Evolutionary conservation across 1,284 basidiomycete genomes (phyloP).

Genomic region (Papiliotrema laurentii): DNA sequence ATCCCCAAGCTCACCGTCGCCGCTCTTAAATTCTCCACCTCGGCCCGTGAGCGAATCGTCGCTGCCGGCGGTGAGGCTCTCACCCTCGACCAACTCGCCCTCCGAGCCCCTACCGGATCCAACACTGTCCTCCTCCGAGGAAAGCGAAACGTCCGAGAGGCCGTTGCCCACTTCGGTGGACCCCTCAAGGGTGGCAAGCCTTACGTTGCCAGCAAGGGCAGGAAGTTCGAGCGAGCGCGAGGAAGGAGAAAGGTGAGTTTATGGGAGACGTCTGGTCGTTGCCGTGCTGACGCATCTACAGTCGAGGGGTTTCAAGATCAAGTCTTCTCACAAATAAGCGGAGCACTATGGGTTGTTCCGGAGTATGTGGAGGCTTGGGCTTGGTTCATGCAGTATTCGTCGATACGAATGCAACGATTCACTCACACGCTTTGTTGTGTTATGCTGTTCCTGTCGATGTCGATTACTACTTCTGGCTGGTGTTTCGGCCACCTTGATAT

Average conservation of each 20-base stretch:
- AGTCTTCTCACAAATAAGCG: constrained; percentile 46
- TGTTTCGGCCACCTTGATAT: no score
- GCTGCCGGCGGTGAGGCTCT: constrained; percentile 92
- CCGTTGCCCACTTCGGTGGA: constrained; percentile 89
- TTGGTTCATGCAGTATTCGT: constrained; percentile 1
- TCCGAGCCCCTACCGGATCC: constrained; percentile 86
- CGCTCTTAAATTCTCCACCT: constrained; percentile 89
- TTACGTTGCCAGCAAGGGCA: constrained; percentile 85
- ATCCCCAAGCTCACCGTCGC: constrained; percentile 92
- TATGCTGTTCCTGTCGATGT: background rate
- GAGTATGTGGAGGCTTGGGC: background rate
- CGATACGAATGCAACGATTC: constrained; percentile 8
- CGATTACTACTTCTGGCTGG: background rate
- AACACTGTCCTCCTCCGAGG: constrained; percentile 83
- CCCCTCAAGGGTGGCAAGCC: constrained; percentile 43
- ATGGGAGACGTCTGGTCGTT: background rate
- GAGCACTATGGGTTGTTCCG: background rate
- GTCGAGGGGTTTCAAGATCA: constrained; percentile 50
- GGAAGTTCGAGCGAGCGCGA: constrained; percentile 75
- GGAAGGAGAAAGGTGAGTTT: constrained; percentile 71
- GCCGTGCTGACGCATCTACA: constrained; percentile 1
- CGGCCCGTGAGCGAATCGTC: constrained; percentile 89
- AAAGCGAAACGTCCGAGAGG: constrained; percentile 86
- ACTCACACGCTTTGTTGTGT: background rate
- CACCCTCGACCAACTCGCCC: constrained; percentile 94